These are phyloP conservation scores for Fusarium proliferatum DNA, from an alignment of 2,329 filamentous ascomycete genomes.

Conservation along the genomic window DNA sequence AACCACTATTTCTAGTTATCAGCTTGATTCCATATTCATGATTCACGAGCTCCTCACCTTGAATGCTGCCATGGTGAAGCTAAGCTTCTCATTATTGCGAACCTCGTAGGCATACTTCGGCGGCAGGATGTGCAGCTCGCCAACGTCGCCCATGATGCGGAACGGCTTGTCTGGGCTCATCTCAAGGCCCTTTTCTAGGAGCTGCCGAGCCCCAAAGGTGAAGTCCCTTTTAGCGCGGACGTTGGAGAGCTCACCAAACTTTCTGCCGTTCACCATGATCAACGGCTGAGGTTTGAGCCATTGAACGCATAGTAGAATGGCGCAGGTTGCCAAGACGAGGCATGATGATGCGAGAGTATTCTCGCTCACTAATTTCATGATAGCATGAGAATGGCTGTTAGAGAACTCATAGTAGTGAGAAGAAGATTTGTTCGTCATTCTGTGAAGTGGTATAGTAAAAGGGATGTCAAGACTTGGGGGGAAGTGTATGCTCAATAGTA, in stretches of 20 bases:
- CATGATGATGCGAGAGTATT: background rate
- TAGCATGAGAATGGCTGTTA: background rate
- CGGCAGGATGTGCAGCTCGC: background rate
- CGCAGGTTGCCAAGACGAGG: background rate
- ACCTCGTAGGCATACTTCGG: background rate
- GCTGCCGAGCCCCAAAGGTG: background rate
- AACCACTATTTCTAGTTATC: rapidly evolving
- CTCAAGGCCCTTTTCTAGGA: background rate
- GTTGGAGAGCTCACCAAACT: background rate
- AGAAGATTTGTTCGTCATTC: background rate
- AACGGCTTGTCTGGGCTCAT: background rate
- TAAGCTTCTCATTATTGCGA: background rate
- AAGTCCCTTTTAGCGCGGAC: background rate
- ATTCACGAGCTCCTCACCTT: background rate
- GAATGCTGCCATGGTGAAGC: background rate
- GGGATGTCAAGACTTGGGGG: background rate
- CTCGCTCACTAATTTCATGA: rapidly evolving
- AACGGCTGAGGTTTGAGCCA: background rate
- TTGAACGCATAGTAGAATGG: background rate
- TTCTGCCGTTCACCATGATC: background rate
- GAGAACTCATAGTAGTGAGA: too few species aligned
- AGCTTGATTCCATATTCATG: rapidly evolving
- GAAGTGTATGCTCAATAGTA: background rate
- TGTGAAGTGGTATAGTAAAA: too few species aligned
- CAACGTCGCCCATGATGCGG: background rate